Evolutionary conservation across 2,329 filamentous ascomycete species (phyloP), one percentile per base, ranked within the genome.

Genomic region (Exophiala sideris): DNA sequence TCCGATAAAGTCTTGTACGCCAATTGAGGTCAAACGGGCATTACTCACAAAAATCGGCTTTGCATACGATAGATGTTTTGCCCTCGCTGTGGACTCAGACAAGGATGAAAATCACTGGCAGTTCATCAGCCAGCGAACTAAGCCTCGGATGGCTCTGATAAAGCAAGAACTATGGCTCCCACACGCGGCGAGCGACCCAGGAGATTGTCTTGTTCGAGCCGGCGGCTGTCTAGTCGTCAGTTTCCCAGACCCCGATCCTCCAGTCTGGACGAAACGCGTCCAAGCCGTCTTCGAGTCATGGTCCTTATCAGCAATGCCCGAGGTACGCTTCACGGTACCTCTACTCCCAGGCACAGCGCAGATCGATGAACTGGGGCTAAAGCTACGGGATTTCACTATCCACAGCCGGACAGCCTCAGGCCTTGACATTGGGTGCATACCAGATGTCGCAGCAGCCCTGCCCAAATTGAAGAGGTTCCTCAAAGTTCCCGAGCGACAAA

Each of bases 81-180:
- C 55, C 5, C 29, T 64, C 3, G 62, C 62, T 14, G 52, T 57
- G 4, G 62, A 63, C 11, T 18, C n/a, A n/a, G n/a, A n/a, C n/a
- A 33, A 2, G 1, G 33, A 18, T 20, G 18, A 52, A 3, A 20
- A 24, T 5, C 46, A 56, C 36, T 65, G 63, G 63, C 57, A 59
- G n/a, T 63, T 64, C 8, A 62, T 65, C 53, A 63, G 62, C 40
- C 63, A 65, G 47, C 62, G 63, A 16, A 64, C 63, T 2, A 64
- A 64, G 33, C 63, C 63, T 4, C 24, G 32, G 9, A 65, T 65
- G 63, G 55, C 62, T 1, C 56, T 40, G 24, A 61, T 65, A 21
- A 49, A 50, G 39, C 57, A 55, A 5, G 59, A 64, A 29, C 7
- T 64, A 42, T 64, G 61, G 61, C 45, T 62, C 18, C 59, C 61